Conservation (phyloP, 371 early-diverging fungal genomes). For the Amoeboradix gromovi region DNA sequence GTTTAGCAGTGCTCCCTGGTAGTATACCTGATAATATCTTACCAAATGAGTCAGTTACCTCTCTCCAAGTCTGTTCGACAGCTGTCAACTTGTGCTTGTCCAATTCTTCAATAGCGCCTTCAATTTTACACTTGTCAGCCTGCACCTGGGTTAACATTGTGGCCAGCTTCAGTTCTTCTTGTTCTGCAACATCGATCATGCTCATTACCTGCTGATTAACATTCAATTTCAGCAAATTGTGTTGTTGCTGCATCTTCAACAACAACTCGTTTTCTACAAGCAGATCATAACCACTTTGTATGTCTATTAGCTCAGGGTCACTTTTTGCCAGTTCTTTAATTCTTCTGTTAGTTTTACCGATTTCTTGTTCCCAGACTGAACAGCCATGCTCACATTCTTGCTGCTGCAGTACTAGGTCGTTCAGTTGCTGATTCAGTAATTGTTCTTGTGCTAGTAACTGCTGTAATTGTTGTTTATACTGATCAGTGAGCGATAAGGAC, state of each 20-base stretch:
- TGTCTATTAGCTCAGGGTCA: slow-evolving; percentile 11
- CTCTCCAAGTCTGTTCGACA: slow-evolving; percentile 52
- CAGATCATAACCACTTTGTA: background rate
- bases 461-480: too few relatives aligned
- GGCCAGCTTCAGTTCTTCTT: slow-evolving; percentile 48
- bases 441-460: too few relatives aligned
- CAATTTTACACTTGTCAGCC: slow-evolving; percentile 73
- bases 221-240: slow-evolving; percentile 3
- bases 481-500: too few relatives aligned
- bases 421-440: too few relatives aligned
- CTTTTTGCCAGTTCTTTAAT: slow-evolving; percentile 12
- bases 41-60: slow-evolving; percentile 75
- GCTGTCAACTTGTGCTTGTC: slow-evolving; percentile 70
- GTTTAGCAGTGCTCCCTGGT: slow-evolving; percentile 58
- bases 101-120: slow-evolving; percentile 56
- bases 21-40: slow-evolving; percentile 72
- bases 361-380: too few relatives aligned
- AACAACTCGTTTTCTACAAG: slow-evolving; percentile 8
- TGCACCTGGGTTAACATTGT: slow-evolving; percentile 60
- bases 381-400: too few relatives aligned
- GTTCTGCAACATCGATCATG: slow-evolving; percentile 69
- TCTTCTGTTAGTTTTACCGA: slow-evolving; percentile 8
- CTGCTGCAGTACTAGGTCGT: too few relatives aligned
- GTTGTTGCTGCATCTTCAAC: slow-evolving; percentile 3
- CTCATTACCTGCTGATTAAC: slow-evolving; percentile 80